Conservation (phyloP, 2,329 filamentous ascomycete species). For the Madurella fahalii region DNA sequence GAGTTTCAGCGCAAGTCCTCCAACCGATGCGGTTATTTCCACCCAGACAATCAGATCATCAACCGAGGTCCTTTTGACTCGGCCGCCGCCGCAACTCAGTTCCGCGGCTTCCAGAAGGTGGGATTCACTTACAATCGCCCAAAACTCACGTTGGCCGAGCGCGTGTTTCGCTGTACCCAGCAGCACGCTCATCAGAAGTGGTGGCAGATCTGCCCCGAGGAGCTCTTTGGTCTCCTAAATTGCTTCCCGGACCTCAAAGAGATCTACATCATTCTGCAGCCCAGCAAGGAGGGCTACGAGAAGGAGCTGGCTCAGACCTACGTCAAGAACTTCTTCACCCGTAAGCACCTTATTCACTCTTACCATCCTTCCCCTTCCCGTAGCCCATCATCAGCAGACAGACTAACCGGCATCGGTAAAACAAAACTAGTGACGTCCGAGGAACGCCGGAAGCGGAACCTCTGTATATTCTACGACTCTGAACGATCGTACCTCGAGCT, state of each 20-base stretch:
- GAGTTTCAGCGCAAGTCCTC: conserved; percentile 10
- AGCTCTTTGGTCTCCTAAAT: conserved; percentile 24
- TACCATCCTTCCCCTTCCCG: background rate
- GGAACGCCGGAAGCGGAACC: background rate
- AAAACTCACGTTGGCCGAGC: background rate
- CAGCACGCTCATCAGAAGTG: no score
- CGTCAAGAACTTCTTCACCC: conserved; percentile 7
- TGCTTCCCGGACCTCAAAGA: conserved; percentile 27
- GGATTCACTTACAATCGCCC: background rate
- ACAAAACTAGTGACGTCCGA: background rate
- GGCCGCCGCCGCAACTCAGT: background rate
- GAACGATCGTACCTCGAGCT: background rate
- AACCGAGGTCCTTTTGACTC: background rate
- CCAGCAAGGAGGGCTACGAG: background rate
- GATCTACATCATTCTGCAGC: conserved; percentile 30
- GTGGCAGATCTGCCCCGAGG: conserved; percentile 21
- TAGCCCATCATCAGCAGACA: background rate
- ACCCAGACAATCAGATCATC: conserved; percentile 1
- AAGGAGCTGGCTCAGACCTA: background rate
- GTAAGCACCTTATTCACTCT: conserved; percentile 4
- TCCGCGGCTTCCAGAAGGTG: background rate
- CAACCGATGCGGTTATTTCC: background rate
- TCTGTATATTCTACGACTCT: background rate
- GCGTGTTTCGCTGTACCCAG: no score
- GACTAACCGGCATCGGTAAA: background rate